Evolutionary conservation across 768 basidiomycete species (phyloP).

Genomic region (Psilocybe subaeruginosa): DNA sequence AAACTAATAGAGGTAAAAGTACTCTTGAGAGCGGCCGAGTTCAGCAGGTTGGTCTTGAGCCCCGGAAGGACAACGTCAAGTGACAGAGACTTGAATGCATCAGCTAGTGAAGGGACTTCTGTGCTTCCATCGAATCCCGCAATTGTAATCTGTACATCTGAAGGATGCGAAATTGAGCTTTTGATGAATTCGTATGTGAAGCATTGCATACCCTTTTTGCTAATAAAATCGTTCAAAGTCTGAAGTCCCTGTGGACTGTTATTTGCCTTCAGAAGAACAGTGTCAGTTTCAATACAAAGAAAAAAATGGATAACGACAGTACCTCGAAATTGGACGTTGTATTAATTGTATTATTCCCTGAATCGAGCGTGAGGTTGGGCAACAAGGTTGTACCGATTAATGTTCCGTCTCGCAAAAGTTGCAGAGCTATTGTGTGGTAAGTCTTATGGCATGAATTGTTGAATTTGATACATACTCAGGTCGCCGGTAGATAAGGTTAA

Average conservation of each 20-base stretch:
- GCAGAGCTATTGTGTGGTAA: constrained; percentile 43
- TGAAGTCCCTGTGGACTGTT: constrained; percentile 57
- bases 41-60: constrained; percentile 57
- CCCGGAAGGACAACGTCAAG: constrained; percentile 63
- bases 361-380: constrained; percentile 58
- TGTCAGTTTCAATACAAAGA: constrained; percentile 2
- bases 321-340: constrained; percentile 57
- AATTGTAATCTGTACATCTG: constrained; percentile 62
- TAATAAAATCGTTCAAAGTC: constrained; percentile 71
- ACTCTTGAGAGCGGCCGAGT: constrained; percentile 59
- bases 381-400: constrained; percentile 63
- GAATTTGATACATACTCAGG: constrained; percentile 47
- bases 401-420: constrained; percentile 53
- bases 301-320: constrained; percentile 8
- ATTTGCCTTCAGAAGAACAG: constrained; percentile 49
- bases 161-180: neutral
- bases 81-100: constrained; percentile 63
- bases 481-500: constrained; percentile 65
- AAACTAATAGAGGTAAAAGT: constrained; percentile 6
- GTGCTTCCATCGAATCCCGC: constrained; percentile 65
- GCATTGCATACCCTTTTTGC: constrained; percentile 47
- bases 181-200: neutral
- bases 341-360: constrained; percentile 61
- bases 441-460: neutral
- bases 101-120: constrained; percentile 53